These are phyloP conservation scores for Mimosa pudica DNA, from an alignment of 306 rosid species.

Conservation along the genomic window DNA sequence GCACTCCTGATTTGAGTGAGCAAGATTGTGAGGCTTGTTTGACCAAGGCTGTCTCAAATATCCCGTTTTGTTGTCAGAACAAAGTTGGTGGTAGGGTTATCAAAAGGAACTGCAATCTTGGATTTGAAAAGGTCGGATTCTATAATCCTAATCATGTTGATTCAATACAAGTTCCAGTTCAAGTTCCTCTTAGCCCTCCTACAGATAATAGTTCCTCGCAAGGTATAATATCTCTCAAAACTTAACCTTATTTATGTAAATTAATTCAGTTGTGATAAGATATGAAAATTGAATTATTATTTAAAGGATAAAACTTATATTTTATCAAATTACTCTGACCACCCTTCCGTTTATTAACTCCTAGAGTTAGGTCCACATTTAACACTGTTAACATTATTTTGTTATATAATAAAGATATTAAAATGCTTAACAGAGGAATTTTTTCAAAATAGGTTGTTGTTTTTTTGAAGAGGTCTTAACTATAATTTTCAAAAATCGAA, in stretches of 20 bases:
- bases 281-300: too few relatives aligned
- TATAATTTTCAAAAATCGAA: too few relatives aligned
- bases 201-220: background rate
- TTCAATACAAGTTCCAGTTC: background rate
- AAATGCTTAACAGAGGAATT: too few relatives aligned
- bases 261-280: too few relatives aligned
- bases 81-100: background rate
- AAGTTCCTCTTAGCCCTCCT: background rate
- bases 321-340: too few relatives aligned
- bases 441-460: too few relatives aligned
- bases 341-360: too few relatives aligned
- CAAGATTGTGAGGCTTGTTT: background rate
- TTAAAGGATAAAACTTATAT: too few relatives aligned
- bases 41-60: background rate
- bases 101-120: slow-evolving; percentile 33
- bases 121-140: background rate
- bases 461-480: too few relatives aligned
- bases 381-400: too few relatives aligned
- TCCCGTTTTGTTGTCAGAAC: background rate
- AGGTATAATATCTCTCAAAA: background rate
- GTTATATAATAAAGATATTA: too few relatives aligned
- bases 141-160: background rate
- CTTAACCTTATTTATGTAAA: background rate
- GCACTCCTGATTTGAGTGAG: background rate
- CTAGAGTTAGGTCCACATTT: too few relatives aligned